phyloP scores from a whole-genome alignment of 352 stramenopile species.

The Globisporangium iwayamae region DNA sequence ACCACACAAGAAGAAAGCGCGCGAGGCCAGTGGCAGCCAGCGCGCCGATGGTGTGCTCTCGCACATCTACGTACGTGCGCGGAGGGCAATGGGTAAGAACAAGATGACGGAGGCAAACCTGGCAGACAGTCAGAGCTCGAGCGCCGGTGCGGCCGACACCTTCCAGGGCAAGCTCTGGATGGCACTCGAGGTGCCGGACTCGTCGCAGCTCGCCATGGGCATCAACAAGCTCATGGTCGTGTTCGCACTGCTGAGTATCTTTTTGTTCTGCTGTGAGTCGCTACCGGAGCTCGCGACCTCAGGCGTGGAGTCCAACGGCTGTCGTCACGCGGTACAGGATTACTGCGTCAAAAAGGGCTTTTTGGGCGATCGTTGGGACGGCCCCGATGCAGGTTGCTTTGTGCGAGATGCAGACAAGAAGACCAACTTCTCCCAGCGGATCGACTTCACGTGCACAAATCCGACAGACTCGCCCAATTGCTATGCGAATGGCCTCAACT shows the following conservation, averaged over 20 bases:
- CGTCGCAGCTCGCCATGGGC: constrained; percentile 33
- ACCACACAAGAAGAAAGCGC: constrained; percentile 38
- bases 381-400: constrained; percentile 50
- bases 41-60: constrained; percentile 31
- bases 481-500: constrained; percentile 52
- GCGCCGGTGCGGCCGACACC: constrained; percentile 20
- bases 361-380: not conserved
- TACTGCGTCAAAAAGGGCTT: constrained; percentile 48
- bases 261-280: constrained; percentile 71
- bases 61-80: constrained; percentile 42
- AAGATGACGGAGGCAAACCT: not conserved
- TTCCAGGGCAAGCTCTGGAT: constrained; percentile 50
- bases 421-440: constrained; percentile 25
- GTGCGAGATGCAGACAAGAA: constrained; percentile 23
- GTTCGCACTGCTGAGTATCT: constrained; percentile 54
- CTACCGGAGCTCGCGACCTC: constrained; percentile 54
- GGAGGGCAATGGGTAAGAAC: constrained; percentile 13
- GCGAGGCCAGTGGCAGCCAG: not conserved
- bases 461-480: constrained; percentile 21
- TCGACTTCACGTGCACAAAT: constrained; percentile 45
- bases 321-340: constrained; percentile 39
- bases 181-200: constrained; percentile 58
- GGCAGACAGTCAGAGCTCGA: constrained; percentile 1
- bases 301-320: constrained; percentile 40
- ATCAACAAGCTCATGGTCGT: constrained; percentile 60